Conservation (phyloP, 345 rosid genomes). For the Limnanthes douglasii region DNA sequence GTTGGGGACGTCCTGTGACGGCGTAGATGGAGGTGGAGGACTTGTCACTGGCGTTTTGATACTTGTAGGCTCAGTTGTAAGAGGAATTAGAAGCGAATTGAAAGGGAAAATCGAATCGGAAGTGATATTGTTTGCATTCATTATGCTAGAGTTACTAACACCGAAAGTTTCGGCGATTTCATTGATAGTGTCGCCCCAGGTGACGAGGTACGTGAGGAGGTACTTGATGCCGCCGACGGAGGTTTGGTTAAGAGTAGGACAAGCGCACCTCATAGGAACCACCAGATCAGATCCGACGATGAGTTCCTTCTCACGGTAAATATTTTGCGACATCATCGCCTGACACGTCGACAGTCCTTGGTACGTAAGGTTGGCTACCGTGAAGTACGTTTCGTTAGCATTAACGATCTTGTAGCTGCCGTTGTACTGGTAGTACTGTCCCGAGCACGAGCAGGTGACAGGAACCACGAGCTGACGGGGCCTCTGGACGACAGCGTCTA, state of each 20-base stretch:
- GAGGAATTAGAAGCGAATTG: too few species aligned
- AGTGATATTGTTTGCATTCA: too few species aligned
- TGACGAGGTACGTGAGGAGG: conserved; percentile 34
- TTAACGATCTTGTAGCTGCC: conserved; percentile 18
- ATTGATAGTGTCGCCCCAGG: too few species aligned
- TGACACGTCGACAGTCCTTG: conserved; percentile 69
- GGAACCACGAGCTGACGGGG: too few species aligned
- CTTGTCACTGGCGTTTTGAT: conserved; percentile 19
- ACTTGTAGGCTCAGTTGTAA: too few species aligned
- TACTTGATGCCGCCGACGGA: conserved; percentile 22
- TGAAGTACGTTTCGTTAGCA: conserved; percentile 9
- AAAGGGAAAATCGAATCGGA: too few species aligned
- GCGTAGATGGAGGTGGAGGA: conserved; percentile 10
- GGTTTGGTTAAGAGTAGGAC: conserved; percentile 36
- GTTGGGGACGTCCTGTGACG: conserved; percentile 4
- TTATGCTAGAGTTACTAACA: too few species aligned
- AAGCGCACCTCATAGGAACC: conserved; percentile 50
- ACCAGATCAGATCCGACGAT: conserved; percentile 1
- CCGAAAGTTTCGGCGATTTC: too few species aligned
- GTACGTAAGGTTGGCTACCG: conserved; percentile 44
- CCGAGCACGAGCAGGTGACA: too few species aligned
- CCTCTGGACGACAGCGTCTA: too few species aligned
- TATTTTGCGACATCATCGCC: conserved; percentile 35
- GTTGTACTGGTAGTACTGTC: conserved; percentile 57
- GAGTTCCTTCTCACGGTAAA: conserved; percentile 8